Evolutionary conservation across 441 rosid genomes (phyloP).

Genomic region (Jatropha multifida): DNA sequence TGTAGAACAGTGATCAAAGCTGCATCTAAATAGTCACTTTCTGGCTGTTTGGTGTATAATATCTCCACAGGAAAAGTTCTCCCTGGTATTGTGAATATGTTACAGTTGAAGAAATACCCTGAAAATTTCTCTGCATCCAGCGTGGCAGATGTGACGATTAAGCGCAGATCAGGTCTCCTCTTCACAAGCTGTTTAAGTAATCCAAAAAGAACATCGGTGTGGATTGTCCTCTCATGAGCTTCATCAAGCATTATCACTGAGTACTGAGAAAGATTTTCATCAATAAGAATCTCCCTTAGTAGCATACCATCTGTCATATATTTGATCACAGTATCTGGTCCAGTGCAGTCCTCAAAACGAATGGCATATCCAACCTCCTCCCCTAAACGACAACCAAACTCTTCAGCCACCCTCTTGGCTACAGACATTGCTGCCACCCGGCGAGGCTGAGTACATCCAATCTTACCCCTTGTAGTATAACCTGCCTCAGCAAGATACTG

Average conservation of each 20-base stretch:
- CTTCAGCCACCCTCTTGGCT: conserved; percentile 89
- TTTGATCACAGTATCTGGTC: conserved; percentile 86
- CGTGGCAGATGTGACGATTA: conserved; percentile 88
- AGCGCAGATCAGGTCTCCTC: conserved; percentile 71
- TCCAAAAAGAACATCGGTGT: conserved; percentile 88
- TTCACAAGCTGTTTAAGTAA: conserved; percentile 71
- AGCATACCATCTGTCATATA: conserved; percentile 97
- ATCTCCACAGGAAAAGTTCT: conserved; percentile 90
- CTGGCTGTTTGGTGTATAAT: conserved; percentile 74
- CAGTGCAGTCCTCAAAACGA: conserved; percentile 88
- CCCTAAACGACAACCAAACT: conserved; percentile 81
- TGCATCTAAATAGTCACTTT: conserved; percentile 85
- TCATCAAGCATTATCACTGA: conserved; percentile 85
- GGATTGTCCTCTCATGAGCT: conserved; percentile 91
- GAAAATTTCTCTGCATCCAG: conserved; percentile 90
- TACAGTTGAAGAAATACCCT: conserved; percentile 77
- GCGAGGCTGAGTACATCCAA: conserved; percentile 91
- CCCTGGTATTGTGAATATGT: conserved; percentile 86
- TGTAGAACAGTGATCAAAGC: conserved; percentile 75
- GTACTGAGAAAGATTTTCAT: conserved; percentile 70
- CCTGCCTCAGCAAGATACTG: conserved; percentile 88
- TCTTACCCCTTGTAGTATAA: conserved; percentile 75
- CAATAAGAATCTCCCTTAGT: conserved; percentile 70
- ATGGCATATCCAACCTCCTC: conserved; percentile 88
- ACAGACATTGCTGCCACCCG: conserved; percentile 90